Base-by-base conservation (phyloP, 257 asterid genomes). In the Verbena officinalis region DNA sequence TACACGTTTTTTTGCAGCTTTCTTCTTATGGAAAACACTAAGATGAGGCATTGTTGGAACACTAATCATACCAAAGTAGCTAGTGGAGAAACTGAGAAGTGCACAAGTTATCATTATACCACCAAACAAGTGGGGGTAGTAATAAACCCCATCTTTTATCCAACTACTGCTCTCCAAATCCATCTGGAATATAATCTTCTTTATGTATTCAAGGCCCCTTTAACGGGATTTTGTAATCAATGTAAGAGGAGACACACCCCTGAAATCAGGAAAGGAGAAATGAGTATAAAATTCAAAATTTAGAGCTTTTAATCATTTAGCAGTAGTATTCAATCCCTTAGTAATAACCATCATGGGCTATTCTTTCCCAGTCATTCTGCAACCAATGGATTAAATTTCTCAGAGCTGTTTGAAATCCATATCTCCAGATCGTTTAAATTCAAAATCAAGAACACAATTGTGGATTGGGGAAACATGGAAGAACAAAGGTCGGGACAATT, bases 51-150 rank as follows among this genome's bases (percentile, higher is more conserved):
- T 66, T 4, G 78, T 51, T 14, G 96, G 97, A 72, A 85, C 85
- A 62, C 78, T 64, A 46, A 79, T 75, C 85, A 83, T 84, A 34
- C 90, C 91, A 67, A 92, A 89, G 74, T 83, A 89, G 77, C 93
- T 80, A 3, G 89, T 86, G 49, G 97, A 93, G 52, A 93, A 81
- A 62, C 96, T 92, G 54, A 89, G 94, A 72, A 93, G 66, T 2
- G 97, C 96, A 70, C 95, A 87, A 54, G 95, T 92, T 50, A 92
- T 77, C 97, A 92, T 92, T 70, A 92, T 89, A 63, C 98, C 91
- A 74, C 97, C 96, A 75, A 90, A 84, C 60, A 90, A 78, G 58
- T 82, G 95, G 2, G 97, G 91, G 67, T 82, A 80, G 77, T 77
- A 85, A 78, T 78, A 80, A 70, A 82, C 81, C 73, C 97, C 96